Evolutionary conservation across 129 eudicot species (phyloP), one percentile per base, ranked within the genome.

Genomic region (Chrysanthemum lavandulifolium): DNA sequence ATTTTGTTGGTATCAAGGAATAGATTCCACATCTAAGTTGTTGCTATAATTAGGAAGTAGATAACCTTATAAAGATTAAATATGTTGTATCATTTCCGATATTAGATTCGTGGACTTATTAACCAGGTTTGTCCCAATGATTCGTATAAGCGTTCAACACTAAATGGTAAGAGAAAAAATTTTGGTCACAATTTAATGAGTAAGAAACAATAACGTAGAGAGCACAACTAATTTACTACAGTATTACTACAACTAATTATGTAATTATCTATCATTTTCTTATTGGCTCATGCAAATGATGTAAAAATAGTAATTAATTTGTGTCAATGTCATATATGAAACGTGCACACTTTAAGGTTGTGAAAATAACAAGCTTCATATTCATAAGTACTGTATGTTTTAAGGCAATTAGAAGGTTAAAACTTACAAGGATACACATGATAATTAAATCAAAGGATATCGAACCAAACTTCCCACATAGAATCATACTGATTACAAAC

Each of bases 1-100:
- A 80, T 49, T 62, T 61, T 82, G 47, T 69, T 45, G 59, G 79
- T 58, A 77, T 61, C 43, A 78, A 68, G 69, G 86, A 82, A 69
- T 69, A 69, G 48, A 78, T 78, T 73, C 84, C 79, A 69, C 23
- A 57, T 56, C 11, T 67, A 67, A 71, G 29, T 71, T 59, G 72
- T 55, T 83, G 59, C 6, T 53, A 53, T 53, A 7, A 53, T 18
- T 78, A 55, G 69, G 65, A 65, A 65, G 53, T 57, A 49, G 66
- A 54, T 78, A 19, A 59, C 57, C 67, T 66, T 10, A 12, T 65
- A 63, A 63, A 78, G 63, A 72, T 73, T 66, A 61, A 45, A 51
- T 71, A 40, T 64, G 80, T 74, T 69, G 68, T 29, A 63, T 65
- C 21, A 57, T 65, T 62, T 58, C 55, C 56, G 55, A 63, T 23